Evolutionary conservation across 176 grass and related monocot species (phyloP).

Genomic region (Carex parvula): DNA sequence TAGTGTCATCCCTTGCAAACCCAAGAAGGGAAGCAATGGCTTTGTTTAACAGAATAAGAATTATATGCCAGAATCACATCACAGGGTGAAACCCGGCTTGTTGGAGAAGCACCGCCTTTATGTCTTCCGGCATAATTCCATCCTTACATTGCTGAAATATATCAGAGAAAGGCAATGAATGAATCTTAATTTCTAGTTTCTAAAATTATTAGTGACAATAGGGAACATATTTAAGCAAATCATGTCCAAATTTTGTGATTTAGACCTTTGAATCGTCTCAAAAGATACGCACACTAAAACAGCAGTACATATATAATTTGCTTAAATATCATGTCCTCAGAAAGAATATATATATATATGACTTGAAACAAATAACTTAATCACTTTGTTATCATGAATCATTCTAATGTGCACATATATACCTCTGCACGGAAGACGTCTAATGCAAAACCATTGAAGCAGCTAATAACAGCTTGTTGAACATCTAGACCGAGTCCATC

Average conservation of each 20-base stretch:
- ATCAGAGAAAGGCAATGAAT: background rate
- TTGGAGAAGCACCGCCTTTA: conserved; percentile 83
- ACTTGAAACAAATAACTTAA: background rate
- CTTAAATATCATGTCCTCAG: background rate
- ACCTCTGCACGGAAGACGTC: conserved; percentile 97
- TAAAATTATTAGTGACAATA: background rate
- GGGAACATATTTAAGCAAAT: background rate
- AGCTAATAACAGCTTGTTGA: conserved; percentile 92
- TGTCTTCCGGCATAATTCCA: conserved; percentile 72
- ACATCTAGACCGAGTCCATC: conserved; percentile 91
- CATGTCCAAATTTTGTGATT: too few species aligned
- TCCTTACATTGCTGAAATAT: conserved; percentile 80
- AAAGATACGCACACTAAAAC: background rate
- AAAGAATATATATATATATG: background rate
- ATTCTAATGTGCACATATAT: background rate
- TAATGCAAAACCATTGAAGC: conserved; percentile 91
- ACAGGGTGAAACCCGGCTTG: conserved; percentile 50
- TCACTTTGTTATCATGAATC: background rate
- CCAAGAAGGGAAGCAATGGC: conserved; percentile 17
- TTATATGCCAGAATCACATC: conserved; percentile 27
- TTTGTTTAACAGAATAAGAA: conserved; percentile 9
- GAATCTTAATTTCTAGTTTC: background rate
- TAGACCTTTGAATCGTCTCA: too few species aligned
- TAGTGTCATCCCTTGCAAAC: conserved; percentile 4
- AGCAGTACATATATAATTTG: background rate